phyloP scores from a whole-genome alignment of 352 stramenopile genomes.

The Pilasporangium apinafurcum region DNA sequence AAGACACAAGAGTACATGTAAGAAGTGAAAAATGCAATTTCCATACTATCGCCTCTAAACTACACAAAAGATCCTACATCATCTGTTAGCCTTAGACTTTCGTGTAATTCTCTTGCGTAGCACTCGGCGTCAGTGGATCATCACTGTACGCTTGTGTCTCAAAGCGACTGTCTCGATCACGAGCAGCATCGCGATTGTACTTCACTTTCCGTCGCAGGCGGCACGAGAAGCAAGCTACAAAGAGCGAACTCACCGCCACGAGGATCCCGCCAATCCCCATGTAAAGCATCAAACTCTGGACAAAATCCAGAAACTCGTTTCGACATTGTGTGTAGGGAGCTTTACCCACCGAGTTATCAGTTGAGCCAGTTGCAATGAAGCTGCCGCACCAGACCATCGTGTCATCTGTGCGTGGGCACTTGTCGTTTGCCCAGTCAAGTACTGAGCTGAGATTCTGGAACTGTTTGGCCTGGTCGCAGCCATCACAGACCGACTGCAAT shows the following conservation, averaged over 20 bases:
- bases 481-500: conserved; percentile 36
- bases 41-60: too few relatives aligned
- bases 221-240: conserved; percentile 39
- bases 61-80: too few relatives aligned
- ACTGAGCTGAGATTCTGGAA: conserved; percentile 63
- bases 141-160: too few relatives aligned
- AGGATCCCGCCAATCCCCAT: conserved; percentile 30
- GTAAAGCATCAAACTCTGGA: conserved; percentile 27
- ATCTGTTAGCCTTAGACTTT: too few relatives aligned
- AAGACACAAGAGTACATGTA: too few relatives aligned
- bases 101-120: too few relatives aligned
- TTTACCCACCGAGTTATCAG: conserved; percentile 21
- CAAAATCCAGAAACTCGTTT: conserved; percentile 33
- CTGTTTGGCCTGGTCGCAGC: conserved; percentile 43
- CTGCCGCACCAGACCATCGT: conserved; percentile 59
- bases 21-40: too few relatives aligned
- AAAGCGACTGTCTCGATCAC: too few relatives aligned
- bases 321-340: conserved; percentile 46
- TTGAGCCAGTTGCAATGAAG: conserved; percentile 27
- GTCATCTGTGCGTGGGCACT: conserved; percentile 52
- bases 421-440: conserved; percentile 72
- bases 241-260: conserved; percentile 24
- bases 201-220: conserved; percentile 38
- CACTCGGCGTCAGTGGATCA: too few relatives aligned
- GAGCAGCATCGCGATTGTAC: too few relatives aligned